Conservation (phyloP, 2,329 filamentous ascomycete genomes). For the Grosmannia clavigera region DNA sequence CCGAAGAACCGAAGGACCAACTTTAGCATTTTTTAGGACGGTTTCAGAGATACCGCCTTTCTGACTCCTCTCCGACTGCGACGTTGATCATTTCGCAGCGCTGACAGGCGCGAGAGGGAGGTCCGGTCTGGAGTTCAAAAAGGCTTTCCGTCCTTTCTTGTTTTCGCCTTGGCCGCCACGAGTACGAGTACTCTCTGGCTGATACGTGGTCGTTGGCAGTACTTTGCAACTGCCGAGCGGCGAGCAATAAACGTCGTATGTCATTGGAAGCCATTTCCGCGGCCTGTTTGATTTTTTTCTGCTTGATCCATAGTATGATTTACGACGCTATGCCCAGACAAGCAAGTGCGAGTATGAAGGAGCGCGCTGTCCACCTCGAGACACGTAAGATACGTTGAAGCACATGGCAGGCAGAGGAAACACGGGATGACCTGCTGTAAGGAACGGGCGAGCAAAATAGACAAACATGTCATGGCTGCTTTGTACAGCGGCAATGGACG, state of each 20-base stretch:
- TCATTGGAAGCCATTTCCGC: neutral
- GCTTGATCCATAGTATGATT: too few species aligned
- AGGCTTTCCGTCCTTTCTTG: neutral
- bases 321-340: neutral
- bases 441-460: neutral
- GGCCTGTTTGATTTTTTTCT: neutral
- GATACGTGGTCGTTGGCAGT: neutral
- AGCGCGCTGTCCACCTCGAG: neutral
- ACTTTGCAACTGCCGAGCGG: neutral
- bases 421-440: neutral
- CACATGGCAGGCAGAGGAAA: neutral
- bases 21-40: neutral
- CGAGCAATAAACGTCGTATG: neutral
- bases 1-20: neutral
- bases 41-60: constrained; percentile 2
- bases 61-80: constrained; percentile 1
- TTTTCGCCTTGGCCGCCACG: too few species aligned
- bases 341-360: neutral
- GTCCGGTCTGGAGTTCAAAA: neutral
- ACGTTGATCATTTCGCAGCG: neutral
- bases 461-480: neutral
- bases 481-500: neutral
- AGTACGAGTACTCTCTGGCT: too few species aligned
- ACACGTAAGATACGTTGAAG: neutral
- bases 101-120: neutral